Percentiles rank a stretch among this genome's conserved stretches.
Conservation (phyloP, 2,329 filamentous ascomycete genomes). For the Aureobasidium sp. region DNA sequence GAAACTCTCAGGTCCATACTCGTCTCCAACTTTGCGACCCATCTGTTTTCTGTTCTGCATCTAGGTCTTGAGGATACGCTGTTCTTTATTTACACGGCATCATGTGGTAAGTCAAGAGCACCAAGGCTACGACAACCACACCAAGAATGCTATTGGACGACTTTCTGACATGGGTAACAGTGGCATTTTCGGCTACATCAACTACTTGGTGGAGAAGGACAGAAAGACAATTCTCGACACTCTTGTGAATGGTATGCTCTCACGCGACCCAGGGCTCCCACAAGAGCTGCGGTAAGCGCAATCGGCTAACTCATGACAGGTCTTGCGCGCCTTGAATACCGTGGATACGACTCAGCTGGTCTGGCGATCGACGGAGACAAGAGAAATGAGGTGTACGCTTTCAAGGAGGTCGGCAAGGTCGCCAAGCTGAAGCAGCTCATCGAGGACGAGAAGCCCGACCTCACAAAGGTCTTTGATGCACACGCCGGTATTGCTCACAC, state of each 20-base stretch:
- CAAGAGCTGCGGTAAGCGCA: neutral
- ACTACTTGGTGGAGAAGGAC: conserved; percentile 99
- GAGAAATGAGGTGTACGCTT: conserved; percentile 94
- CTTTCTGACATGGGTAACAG: conserved; percentile 10
- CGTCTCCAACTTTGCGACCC: neutral
- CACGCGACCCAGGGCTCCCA: conserved; percentile 12
- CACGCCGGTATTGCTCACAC: conserved; percentile 99
- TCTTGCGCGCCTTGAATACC: conserved; percentile 92
- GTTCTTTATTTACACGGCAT: conserved; percentile 8
- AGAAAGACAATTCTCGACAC: conserved; percentile 93
- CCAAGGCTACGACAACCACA: neutral
- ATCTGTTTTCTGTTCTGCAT: neutral
- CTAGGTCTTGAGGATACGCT: neutral
- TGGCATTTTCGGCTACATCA: conserved; percentile 97
- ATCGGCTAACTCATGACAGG: conserved; percentile 44
- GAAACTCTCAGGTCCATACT: neutral
- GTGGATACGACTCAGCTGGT: conserved; percentile 96
- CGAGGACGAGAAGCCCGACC: conserved; percentile 70
- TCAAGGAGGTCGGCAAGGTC: conserved; percentile 99
- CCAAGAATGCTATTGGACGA: too few relatives aligned
- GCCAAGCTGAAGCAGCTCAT: conserved; percentile 93
- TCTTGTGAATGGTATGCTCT: conserved; percentile 76
- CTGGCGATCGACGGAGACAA: conserved; percentile 95
- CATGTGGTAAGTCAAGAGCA: conserved; percentile 8
- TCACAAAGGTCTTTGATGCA: conserved; percentile 91